A percentile compares a stretch with the other conserved stretches of the same genome.
These are phyloP conservation scores for Talaromyces nanjingensis DNA, from an alignment of 495 filamentous ascomycete genomes.

Conservation along the genomic window DNA sequence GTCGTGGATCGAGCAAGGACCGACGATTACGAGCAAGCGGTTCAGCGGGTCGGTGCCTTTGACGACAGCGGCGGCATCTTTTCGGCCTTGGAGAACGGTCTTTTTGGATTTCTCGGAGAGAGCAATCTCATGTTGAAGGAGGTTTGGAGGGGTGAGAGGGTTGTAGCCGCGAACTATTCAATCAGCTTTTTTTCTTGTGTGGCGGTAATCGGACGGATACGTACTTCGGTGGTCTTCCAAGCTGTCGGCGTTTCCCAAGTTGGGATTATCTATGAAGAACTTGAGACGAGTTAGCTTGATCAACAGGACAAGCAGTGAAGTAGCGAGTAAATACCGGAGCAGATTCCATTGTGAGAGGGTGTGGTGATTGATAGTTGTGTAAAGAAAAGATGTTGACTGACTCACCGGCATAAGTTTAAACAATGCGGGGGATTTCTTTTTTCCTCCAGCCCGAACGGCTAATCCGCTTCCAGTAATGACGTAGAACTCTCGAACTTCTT, in stretches of 20 bases:
- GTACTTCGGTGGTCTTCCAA: conserved; percentile 91
- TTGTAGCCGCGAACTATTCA: conserved; percentile 78
- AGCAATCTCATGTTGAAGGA: conserved; percentile 91
- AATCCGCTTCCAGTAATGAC: neutral
- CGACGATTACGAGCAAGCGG: conserved; percentile 85
- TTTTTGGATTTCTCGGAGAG: conserved; percentile 69
- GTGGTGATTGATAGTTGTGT: neutral
- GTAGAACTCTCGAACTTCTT: neutral
- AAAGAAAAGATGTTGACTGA: neutral
- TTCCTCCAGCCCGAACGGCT: neutral
- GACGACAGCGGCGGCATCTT: conserved; percentile 74
- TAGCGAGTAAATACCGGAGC: neutral
- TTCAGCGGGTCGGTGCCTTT: conserved; percentile 68
- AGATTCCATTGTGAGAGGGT: neutral
- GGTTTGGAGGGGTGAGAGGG: conserved; percentile 84
- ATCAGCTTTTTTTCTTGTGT: neutral
- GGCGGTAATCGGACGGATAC: conserved; percentile 15
- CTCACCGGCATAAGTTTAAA: neutral
- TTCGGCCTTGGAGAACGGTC: conserved; percentile 74
- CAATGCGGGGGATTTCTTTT: neutral
- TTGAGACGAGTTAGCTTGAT: conserved; percentile 14
- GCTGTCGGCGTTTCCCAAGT: conserved; percentile 72
- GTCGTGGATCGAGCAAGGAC: conserved; percentile 97
- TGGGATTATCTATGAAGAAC: conserved; percentile 88
- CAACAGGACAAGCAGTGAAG: neutral